Percentiles rank a stretch among this genome's conserved stretches.
Conservation (phyloP, 306 rosid species). For the Oemleria cerasiformis region DNA sequence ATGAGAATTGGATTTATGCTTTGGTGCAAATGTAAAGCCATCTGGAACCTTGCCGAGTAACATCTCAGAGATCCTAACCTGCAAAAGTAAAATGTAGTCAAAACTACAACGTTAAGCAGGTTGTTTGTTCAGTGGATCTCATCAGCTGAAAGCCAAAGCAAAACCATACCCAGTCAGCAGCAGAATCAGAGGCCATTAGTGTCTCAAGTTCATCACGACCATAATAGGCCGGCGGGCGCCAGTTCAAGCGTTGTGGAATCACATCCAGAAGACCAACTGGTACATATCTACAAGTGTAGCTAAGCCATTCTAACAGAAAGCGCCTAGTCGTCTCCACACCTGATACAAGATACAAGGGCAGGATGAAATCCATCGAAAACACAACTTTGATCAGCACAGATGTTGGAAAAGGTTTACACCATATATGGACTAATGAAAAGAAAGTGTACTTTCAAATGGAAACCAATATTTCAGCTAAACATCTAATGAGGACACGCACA, state of each 20-base stretch:
- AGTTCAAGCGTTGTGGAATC: slow-evolving; percentile 72
- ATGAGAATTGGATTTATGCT: slow-evolving; percentile 92
- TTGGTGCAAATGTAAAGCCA: slow-evolving; percentile 69
- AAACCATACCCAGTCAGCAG: slow-evolving; percentile 85
- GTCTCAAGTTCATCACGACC: slow-evolving; percentile 94
- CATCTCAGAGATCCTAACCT: slow-evolving; percentile 84
- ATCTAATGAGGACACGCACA: neutral
- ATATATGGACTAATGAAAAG: neutral
- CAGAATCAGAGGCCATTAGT: slow-evolving; percentile 92
- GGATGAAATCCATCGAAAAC: neutral
- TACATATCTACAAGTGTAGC: slow-evolving; percentile 80
- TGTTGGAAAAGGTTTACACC: neutral
- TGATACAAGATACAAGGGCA: slow-evolving; percentile 13
- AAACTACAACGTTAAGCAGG: neutral
- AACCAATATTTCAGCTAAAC: neutral
- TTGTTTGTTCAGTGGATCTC: neutral
- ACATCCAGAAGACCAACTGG: slow-evolving; percentile 89
- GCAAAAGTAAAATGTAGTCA: slow-evolving; percentile 18
- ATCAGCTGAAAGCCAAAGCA: slow-evolving; percentile 14
- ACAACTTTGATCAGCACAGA: neutral
- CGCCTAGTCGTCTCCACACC: slow-evolving; percentile 94
- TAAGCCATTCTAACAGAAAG: slow-evolving; percentile 92
- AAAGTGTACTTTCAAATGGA: neutral
- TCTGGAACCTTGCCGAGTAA: slow-evolving; percentile 95
- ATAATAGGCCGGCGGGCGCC: slow-evolving; percentile 76